phyloP scores from a whole-genome alignment of 108 stramenopile genomes.

The Nitzschia putrida region DNA sequence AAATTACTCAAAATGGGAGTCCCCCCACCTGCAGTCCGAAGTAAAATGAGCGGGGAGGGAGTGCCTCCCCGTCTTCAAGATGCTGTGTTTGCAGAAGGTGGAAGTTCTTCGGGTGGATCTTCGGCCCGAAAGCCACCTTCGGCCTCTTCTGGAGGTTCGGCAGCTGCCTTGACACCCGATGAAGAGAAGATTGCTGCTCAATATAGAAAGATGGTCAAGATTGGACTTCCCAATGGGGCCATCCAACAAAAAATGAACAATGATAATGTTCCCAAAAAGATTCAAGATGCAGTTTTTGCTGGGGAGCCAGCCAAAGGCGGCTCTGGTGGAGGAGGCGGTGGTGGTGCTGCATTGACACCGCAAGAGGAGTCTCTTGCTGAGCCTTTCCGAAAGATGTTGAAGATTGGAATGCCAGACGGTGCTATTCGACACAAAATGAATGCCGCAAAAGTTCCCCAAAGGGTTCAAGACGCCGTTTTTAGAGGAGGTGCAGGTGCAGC shows the following conservation, averaged over 20 bases:
- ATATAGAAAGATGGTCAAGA: constrained; percentile 38
- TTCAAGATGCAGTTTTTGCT: constrained; percentile 30
- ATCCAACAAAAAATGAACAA: constrained; percentile 28
- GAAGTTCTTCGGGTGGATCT: constrained; percentile 1
- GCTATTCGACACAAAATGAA: constrained; percentile 34
- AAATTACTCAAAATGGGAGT: constrained; percentile 42
- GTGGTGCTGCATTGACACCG: constrained; percentile 12
- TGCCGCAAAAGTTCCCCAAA: constrained; percentile 3
- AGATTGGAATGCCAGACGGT: constrained; percentile 29
- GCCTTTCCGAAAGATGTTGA: constrained; percentile 35
- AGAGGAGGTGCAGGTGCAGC: neutral
- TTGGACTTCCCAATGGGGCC: constrained; percentile 39
- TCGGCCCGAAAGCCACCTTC: neutral
- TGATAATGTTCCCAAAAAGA: constrained; percentile 21
- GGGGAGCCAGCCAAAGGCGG: constrained; percentile 2
- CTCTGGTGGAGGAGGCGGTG: neutral
- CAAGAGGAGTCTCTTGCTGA: constrained; percentile 33
- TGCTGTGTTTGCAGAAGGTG: constrained; percentile 21
- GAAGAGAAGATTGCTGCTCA: constrained; percentile 38
- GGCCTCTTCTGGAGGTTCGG: neutral
- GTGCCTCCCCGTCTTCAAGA: constrained; percentile 18
- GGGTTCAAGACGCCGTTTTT: constrained; percentile 22
- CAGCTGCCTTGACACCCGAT: neutral
- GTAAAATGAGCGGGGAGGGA: constrained; percentile 28
- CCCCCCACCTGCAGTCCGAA: constrained; percentile 22